Evolutionary conservation across 805 yeast genomes (phyloP), one percentile per base, ranked within the genome.

Genomic region (Lipomyces japonicus): DNA sequence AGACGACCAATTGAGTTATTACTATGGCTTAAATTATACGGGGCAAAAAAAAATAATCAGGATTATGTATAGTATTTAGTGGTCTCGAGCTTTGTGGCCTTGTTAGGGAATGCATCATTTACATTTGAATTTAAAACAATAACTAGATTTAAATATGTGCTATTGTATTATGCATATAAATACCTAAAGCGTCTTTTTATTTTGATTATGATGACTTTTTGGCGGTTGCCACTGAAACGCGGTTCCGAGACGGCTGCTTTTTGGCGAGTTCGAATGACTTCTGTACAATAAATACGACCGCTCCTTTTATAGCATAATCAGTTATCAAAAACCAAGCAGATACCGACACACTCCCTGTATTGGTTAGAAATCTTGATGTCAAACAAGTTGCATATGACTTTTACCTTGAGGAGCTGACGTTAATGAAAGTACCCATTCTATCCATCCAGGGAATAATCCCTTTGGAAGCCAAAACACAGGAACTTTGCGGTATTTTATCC

Each of bases 391-490:
- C 21, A 50, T 6, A 9, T 34, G 14, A 4, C 30, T 19, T 43
- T 12, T 48, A 47, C 53, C 53, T 32, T 36, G 63, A 0, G 77
- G 75, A n/a, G 82, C 75, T 44, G 79, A 76, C 1, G 90, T 88
- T 41, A 84, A 68, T n/a, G 85, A 75, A 42, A 85, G 64, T 1
- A 74, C 46, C 75, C 82, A 77, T 53, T 80, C 79, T 6, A 81
- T 63, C 30, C 68, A 65, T 46, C 68, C 53, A 0, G 93, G 95
- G 32, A 85, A 71, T 19, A 74, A 67, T 1, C 79, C 77, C 14
- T 65, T 59, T 0, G 89, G 87, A 6, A 86, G 64, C 68, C 77
- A 80, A 48, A 82, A 75, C 35, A 85, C 73, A 2, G 79, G 76
- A 1, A 65, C 56, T 55, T 77, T 75, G 42, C 87, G 67, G 66